These are phyloP conservation scores for Trifolium repens DNA, from an alignment of 306 rosid species.

Conservation along the genomic window DNA sequence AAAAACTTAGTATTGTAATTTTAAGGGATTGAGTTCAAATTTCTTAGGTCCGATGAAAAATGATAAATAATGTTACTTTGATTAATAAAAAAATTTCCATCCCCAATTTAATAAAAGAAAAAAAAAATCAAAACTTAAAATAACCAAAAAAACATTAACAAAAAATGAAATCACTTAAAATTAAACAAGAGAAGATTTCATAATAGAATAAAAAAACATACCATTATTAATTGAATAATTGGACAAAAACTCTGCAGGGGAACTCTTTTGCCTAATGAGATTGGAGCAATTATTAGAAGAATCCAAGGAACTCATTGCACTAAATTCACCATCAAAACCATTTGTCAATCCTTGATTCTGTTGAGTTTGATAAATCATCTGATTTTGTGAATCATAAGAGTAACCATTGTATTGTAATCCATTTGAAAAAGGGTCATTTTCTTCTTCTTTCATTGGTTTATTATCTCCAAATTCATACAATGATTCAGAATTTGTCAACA, in stretches of 20 bases:
- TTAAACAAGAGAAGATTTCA: not conserved
- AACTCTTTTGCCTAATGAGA: constrained; percentile 72
- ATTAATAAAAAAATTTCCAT: no score
- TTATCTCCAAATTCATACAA: constrained; percentile 36
- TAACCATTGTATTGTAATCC: constrained; percentile 48
- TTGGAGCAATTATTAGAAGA: constrained; percentile 49
- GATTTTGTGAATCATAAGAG: constrained; percentile 50
- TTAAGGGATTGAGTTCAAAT: no score
- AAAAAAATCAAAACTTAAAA: not conserved
- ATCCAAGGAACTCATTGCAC: constrained; percentile 39
- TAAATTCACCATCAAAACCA: constrained; percentile 49
- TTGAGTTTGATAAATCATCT: constrained; percentile 48
- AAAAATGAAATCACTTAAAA: not conserved
- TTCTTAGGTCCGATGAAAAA: no score
- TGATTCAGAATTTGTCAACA: constrained; percentile 45
- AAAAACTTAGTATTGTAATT: no score
- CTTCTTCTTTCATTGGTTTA: constrained; percentile 58
- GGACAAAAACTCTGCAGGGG: constrained; percentile 72
- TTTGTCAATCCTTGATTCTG: constrained; percentile 47
- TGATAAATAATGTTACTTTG: no score
- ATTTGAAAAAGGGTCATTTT: constrained; percentile 48
- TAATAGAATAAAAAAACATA: constrained; percentile 30
- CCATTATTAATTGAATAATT: constrained; percentile 57
- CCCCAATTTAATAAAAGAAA: no score
- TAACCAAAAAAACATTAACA: not conserved